Conservation (phyloP, 1,284 basidiomycete genomes). For the Grifola frondosa region DNA sequence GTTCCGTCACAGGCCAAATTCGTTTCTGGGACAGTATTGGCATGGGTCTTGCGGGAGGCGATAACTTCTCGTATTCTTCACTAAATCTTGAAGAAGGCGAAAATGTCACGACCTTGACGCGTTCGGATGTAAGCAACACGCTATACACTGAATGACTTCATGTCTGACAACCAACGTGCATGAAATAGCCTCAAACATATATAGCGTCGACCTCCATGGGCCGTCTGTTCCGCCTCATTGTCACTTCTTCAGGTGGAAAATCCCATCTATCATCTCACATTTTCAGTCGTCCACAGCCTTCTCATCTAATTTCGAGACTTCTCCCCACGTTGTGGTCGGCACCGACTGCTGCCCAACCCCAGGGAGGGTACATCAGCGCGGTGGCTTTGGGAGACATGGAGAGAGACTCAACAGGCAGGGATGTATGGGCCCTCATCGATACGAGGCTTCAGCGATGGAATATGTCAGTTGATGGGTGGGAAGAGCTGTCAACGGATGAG, state of each 20-base stretch:
- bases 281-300: constrained; percentile 57
- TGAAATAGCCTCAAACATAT: constrained; percentile 58
- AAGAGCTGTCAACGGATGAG: constrained; percentile 55
- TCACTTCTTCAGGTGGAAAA: constrained; percentile 68
- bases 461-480: constrained; percentile 64
- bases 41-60: constrained; percentile 78
- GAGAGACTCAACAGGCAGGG: constrained; percentile 38
- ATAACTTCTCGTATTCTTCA: constrained; percentile 54
- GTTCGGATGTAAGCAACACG: constrained; percentile 57
- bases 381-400: constrained; percentile 49
- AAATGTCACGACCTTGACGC: constrained; percentile 60
- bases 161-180: neutral
- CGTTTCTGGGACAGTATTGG: constrained; percentile 82
- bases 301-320: constrained; percentile 56
- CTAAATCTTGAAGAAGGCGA: constrained; percentile 59
- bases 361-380: constrained; percentile 58
- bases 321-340: constrained; percentile 56
- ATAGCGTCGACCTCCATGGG: constrained; percentile 68
- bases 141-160: no score
- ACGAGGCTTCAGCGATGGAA: constrained; percentile 69
- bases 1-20: constrained; percentile 61
- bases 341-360: constrained; percentile 30
- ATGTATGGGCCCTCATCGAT: constrained; percentile 66
- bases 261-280: constrained; percentile 53
- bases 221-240: constrained; percentile 58